Conservation (phyloP, 495 filamentous ascomycete genomes). For the Aspergillus sclerotioniger region DNA sequence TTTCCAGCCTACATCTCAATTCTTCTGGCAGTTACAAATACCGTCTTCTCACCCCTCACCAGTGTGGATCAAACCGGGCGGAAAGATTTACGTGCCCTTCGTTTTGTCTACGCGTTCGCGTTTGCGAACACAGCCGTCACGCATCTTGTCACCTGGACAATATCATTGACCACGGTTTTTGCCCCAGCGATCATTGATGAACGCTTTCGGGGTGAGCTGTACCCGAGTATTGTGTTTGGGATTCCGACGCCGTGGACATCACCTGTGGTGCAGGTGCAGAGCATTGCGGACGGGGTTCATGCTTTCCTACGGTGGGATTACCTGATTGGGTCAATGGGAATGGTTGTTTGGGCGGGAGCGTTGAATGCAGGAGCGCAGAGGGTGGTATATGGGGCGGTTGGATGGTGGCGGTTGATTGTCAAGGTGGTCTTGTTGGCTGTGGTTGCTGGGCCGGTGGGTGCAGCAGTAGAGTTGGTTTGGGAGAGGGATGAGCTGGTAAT, state of each 20-base stretch:
- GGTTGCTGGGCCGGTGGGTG: slow-evolving; percentile 50
- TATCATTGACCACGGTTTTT: slow-evolving; percentile 41
- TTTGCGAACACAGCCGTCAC: slow-evolving; percentile 46
- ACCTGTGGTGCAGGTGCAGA: slow-evolving; percentile 32
- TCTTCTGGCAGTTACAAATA: slow-evolving; percentile 31
- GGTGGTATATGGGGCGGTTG: slow-evolving; percentile 31
- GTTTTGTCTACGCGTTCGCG: slow-evolving; percentile 55
- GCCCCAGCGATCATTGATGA: slow-evolving; percentile 38
- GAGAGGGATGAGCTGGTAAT: slow-evolving; percentile 53
- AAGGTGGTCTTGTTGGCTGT: slow-evolving; percentile 41
- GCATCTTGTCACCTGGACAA: slow-evolving; percentile 46
- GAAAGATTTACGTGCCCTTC: slow-evolving; percentile 42
- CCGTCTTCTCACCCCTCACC: slow-evolving; percentile 35
- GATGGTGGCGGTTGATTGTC: slow-evolving; percentile 27
- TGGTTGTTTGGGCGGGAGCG: slow-evolving; percentile 55
- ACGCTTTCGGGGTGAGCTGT: slow-evolving; percentile 30
- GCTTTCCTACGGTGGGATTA: slow-evolving; percentile 60
- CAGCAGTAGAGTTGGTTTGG: slow-evolving; percentile 54
- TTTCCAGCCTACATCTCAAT: slow-evolving; percentile 54
- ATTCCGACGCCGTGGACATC: slow-evolving; percentile 42
- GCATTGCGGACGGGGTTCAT: slow-evolving; percentile 48
- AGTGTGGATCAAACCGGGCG: slow-evolving; percentile 25
- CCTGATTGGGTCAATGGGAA: slow-evolving; percentile 47
- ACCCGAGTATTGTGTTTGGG: slow-evolving; percentile 39
- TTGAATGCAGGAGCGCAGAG: slow-evolving; percentile 40